A percentile compares a stretch with the other conserved stretches of the same genome.
phyloP scores from a whole-genome alignment of 78 protist species.

The Guillardia theta region DNA sequence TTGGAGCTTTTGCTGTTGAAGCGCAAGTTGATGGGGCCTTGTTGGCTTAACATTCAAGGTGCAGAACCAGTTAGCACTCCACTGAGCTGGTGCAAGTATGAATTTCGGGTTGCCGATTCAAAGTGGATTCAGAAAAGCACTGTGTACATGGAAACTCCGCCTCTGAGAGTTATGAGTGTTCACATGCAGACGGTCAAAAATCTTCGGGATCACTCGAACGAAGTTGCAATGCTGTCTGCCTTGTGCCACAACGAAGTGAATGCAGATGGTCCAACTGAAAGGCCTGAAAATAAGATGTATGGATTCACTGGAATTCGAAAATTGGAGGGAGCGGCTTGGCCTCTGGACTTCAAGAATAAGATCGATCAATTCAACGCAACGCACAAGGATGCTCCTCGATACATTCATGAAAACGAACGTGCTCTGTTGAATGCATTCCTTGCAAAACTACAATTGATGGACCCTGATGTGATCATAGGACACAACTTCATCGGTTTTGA shows the following conservation, averaged over 20 bases:
- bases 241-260: background rate
- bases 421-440: constrained; percentile 53
- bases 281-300: background rate
- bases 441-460: constrained; percentile 57
- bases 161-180: constrained; percentile 62
- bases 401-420: constrained; percentile 43
- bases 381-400: background rate
- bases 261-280: constrained; percentile 48
- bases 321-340: constrained; percentile 5
- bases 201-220: background rate
- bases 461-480: constrained; percentile 77
- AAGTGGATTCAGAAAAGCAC: background rate
- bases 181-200: constrained; percentile 44
- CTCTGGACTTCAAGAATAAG: background rate
- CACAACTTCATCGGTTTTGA: constrained; percentile 88
- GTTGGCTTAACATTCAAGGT: constrained; percentile 69
- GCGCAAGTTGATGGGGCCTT: constrained; percentile 86
- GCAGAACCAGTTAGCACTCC: background rate
- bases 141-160: constrained; percentile 53
- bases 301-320: constrained; percentile 45
- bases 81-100: constrained; percentile 36
- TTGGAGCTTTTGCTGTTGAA: constrained; percentile 79
- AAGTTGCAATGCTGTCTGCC: constrained; percentile 11
- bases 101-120: background rate
- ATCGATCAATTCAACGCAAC: background rate